Evolutionary conservation across 495 filamentous ascomycete species (phyloP).

Genomic region (Podospora australis): DNA sequence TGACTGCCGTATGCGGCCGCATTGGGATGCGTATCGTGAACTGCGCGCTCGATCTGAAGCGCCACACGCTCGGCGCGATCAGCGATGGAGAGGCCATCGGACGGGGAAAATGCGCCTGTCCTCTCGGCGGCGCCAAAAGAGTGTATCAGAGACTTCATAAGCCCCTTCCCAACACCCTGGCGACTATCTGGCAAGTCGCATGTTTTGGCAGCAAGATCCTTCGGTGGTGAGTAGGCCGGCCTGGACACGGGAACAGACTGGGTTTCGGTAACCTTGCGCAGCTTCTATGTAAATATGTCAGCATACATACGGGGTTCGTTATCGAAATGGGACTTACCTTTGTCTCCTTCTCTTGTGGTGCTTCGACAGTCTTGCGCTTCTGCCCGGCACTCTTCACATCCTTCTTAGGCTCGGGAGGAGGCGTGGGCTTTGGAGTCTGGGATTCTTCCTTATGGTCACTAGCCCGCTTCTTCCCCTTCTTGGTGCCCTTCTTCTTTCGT

Average conservation of each 20-base stretch:
- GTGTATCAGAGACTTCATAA: conserved; percentile 37
- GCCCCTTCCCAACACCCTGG: conserved; percentile 33
- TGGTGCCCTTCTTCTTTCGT: conserved; percentile 38
- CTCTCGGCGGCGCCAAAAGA: conserved; percentile 39
- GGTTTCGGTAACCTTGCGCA: conserved; percentile 46
- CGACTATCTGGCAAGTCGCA: conserved; percentile 37
- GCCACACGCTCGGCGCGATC: conserved; percentile 39
- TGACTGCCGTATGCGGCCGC: conserved; percentile 37
- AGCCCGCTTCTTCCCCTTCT: conserved; percentile 44
- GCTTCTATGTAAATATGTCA: conserved; percentile 29
- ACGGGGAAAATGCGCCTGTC: conserved; percentile 29
- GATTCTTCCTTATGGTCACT: conserved; percentile 45
- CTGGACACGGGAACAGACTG: conserved; percentile 23
- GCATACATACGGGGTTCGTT: not conserved
- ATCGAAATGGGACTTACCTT: conserved; percentile 26
- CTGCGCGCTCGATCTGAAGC: conserved; percentile 65
- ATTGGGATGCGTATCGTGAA: conserved; percentile 40
- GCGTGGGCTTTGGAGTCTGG: conserved; percentile 29
- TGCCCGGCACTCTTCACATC: conserved; percentile 18
- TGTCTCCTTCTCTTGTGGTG: conserved; percentile 33
- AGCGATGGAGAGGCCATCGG: conserved; percentile 31
- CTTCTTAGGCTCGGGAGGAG: conserved; percentile 32
- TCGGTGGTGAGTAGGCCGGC: conserved; percentile 31
- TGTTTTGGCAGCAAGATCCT: conserved; percentile 33
- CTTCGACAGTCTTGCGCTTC: conserved; percentile 44